A percentile compares a stretch with the other conserved stretches of the same genome.
Evolutionary conservation across 495 filamentous ascomycete genomes (phyloP).

Genomic region (Penicillium salamii): DNA sequence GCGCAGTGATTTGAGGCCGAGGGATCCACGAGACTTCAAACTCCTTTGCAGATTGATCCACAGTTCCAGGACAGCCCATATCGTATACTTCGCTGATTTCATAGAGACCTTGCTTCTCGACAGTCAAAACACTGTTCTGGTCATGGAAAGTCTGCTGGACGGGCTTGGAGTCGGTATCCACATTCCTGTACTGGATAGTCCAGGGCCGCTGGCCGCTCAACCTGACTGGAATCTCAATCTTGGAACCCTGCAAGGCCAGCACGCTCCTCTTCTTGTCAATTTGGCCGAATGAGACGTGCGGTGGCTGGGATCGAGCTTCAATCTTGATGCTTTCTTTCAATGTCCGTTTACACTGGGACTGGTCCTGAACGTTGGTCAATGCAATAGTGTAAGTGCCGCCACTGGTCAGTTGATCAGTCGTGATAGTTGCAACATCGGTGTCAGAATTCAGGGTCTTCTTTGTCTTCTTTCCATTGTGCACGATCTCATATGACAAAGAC

Average conservation of each 20-base stretch:
- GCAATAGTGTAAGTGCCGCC: constrained; percentile 88
- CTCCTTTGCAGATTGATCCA: constrained; percentile 65
- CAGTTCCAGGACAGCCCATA: constrained; percentile 70
- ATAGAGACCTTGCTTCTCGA: constrained; percentile 68
- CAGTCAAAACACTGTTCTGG: constrained; percentile 68
- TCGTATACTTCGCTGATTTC: constrained; percentile 75
- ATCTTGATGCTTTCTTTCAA: constrained; percentile 79
- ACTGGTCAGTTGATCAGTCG: constrained; percentile 65
- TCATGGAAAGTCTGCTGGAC: constrained; percentile 51
- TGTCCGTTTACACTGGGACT: constrained; percentile 77
- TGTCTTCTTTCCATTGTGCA: constrained; percentile 82
- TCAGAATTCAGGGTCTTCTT: constrained; percentile 64
- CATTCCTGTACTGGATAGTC: constrained; percentile 71
- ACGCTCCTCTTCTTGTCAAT: constrained; percentile 72
- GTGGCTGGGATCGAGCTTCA: constrained; percentile 79
- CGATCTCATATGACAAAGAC: constrained; percentile 86
- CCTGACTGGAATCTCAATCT: constrained; percentile 72
- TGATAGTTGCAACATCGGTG: constrained; percentile 59
- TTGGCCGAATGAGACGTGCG: constrained; percentile 76
- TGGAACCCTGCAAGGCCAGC: constrained; percentile 70
- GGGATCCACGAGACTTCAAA: constrained; percentile 85
- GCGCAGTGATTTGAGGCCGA: constrained; percentile 67
- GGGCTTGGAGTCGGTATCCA: constrained; percentile 40
- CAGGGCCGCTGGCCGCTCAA: constrained; percentile 81
- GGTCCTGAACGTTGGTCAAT: constrained; percentile 80